phyloP scores from a whole-genome alignment of 352 stramenopile genomes.

The Globisporangium middletonii region DNA sequence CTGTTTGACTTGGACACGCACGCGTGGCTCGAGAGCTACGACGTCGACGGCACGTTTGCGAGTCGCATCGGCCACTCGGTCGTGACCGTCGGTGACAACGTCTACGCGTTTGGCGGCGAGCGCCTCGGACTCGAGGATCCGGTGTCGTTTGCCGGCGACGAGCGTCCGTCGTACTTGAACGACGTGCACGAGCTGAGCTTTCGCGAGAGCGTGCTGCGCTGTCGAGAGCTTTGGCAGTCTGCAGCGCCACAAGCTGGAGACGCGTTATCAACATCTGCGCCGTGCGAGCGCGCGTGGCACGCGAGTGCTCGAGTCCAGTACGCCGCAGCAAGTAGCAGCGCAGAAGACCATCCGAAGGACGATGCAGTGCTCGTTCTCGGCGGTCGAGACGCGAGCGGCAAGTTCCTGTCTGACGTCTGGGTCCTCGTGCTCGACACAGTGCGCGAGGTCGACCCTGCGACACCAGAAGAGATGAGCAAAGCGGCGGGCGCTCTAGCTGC shows the following conservation, averaged over 20 bases:
- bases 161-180: conserved; percentile 10
- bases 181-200: conserved; percentile 43
- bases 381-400: conserved; percentile 27
- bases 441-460: neutral
- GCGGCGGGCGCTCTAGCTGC: no score
- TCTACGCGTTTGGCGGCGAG: conserved; percentile 60
- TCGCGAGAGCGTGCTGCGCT: conserved; percentile 32
- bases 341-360: conserved; percentile 13
- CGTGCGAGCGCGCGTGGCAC: conserved; percentile 41
- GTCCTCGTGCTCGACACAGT: conserved; percentile 22
- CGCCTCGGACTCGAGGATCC: neutral
- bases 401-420: conserved; percentile 42
- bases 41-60: conserved; percentile 44
- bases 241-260: conserved; percentile 1
- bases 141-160: neutral
- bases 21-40: conserved; percentile 52
- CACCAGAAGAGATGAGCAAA: conserved; percentile 2
- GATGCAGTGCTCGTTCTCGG: conserved; percentile 44
- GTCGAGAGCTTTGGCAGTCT: conserved; percentile 15
- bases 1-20: conserved; percentile 47
- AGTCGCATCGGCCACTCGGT: conserved; percentile 49
- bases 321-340: neutral
- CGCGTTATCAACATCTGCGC: neutral
- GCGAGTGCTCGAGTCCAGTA: conserved; percentile 20
- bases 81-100: conserved; percentile 29